phyloP scores from a whole-genome alignment of 352 stramenopile species.

The Globisporangium takayamanum region DNA sequence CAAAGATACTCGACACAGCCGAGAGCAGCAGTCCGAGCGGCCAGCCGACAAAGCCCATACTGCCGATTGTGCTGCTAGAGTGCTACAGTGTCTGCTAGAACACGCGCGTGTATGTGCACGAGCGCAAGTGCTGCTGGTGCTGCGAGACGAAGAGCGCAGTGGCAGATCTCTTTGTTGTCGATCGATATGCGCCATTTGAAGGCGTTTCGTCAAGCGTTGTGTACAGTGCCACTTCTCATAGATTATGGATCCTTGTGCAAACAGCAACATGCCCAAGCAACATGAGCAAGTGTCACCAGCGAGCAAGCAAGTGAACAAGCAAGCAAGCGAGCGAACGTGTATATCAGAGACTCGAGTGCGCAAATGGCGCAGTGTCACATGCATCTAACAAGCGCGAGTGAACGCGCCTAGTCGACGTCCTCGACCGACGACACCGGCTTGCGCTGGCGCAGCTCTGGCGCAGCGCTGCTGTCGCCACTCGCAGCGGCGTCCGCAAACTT shows the following conservation, averaged over 20 bases:
- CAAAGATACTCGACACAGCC: constrained; percentile 69
- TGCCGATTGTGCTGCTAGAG: not conserved
- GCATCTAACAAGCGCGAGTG: constrained; percentile 3
- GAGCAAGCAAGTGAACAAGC: not conserved
- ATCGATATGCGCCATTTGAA: not conserved
- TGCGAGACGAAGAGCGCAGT: not conserved
- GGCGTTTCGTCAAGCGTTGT: too few relatives aligned
- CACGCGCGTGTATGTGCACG: not conserved
- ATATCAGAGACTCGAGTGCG: not conserved
- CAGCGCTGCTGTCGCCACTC: constrained; percentile 1
- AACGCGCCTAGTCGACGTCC: constrained; percentile 55
- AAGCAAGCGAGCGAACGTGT: not conserved
- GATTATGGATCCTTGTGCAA: not conserved
- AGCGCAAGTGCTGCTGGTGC: too few relatives aligned
- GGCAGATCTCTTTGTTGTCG: too few relatives aligned
- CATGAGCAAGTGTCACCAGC: too few relatives aligned
- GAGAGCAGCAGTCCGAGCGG: constrained; percentile 69
- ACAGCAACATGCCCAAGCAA: not conserved
- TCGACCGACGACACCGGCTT: constrained; percentile 56
- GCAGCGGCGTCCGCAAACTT: constrained; percentile 22
- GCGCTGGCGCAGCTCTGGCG: constrained; percentile 48
- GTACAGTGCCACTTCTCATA: too few relatives aligned
- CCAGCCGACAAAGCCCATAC: constrained; percentile 58
- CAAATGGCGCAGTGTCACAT: not conserved
- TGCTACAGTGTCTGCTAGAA: not conserved